These are phyloP conservation scores for Anthoceros angustus DNA, from an alignment of 225 moss, liverwort and hornwort genomes.

Conservation along the genomic window DNA sequence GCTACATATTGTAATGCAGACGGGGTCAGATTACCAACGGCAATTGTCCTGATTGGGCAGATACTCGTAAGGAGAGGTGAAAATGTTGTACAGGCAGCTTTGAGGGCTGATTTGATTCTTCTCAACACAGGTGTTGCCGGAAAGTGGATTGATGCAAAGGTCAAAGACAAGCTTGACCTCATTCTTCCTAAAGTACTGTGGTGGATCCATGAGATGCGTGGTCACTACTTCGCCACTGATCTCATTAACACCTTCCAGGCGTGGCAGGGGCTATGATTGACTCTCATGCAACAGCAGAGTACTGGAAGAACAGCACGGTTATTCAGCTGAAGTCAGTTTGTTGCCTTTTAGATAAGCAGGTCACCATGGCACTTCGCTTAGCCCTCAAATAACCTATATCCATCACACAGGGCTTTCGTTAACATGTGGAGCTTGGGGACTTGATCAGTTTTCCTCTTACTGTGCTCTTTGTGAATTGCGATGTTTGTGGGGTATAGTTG, in stretches of 20 bases:
- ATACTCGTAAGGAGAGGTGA: conserved; percentile 15
- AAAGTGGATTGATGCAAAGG: conserved; percentile 29
- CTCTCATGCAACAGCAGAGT: conserved; percentile 18
- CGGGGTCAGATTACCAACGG: not conserved
- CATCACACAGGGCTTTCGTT: no score
- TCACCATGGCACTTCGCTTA: conserved; percentile 18
- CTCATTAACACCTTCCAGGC: conserved; percentile 23
- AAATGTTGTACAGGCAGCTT: not conserved
- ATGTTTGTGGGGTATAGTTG: no score
- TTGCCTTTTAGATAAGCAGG: not conserved
- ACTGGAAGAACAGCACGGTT: conserved; percentile 13
- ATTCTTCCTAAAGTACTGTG: conserved; percentile 30
- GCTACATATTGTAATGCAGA: no score
- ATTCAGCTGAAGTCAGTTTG: not conserved
- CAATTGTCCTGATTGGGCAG: not conserved
- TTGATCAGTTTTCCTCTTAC: no score
- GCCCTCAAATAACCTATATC: not conserved
- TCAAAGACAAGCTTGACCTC: conserved; percentile 2
- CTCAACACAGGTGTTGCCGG: conserved; percentile 35
- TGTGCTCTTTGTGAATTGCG: no score
- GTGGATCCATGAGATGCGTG: conserved; percentile 49
- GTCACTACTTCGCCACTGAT: conserved; percentile 30
- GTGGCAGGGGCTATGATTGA: conserved; percentile 34
- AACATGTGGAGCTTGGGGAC: no score
- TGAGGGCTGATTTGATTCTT: conserved; percentile 14